A percentile compares a stretch with the other conserved stretches of the same genome.
These are phyloP conservation scores for Pseudoneurospora amorphoporcata DNA, from an alignment of 495 filamentous ascomycete species.

Conservation along the genomic window DNA sequence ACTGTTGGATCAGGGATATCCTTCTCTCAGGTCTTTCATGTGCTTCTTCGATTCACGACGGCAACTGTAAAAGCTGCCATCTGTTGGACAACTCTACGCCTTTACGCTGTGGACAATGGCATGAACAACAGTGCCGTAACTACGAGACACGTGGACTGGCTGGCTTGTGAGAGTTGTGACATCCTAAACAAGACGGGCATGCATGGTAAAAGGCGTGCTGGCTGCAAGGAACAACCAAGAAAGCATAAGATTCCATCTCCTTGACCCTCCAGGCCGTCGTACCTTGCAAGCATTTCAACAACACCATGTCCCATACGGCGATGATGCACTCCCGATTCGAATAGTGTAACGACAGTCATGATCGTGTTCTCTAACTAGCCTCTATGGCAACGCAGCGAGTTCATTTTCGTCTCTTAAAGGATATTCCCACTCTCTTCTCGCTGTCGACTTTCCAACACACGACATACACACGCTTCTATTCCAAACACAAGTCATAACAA, in stretches of 20 bases:
- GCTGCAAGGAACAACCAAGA: not conserved
- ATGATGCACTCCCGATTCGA: not conserved
- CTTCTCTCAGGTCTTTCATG: not conserved
- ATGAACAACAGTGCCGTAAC: not conserved
- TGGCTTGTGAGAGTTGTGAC: not conserved
- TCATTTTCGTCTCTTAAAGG: not conserved
- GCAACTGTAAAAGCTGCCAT: not conserved
- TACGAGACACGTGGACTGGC: not conserved
- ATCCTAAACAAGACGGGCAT: not conserved
- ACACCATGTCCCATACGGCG: not conserved
- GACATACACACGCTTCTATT: not conserved
- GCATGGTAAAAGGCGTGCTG: not conserved
- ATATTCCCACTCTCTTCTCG: not conserved
- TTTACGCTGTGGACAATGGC: not conserved
- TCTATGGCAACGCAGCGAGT: not conserved
- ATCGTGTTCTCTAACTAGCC: not conserved
- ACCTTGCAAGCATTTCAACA: not conserved
- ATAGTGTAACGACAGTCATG: not conserved
- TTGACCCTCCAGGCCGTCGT: not conserved
- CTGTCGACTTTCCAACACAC: not conserved
- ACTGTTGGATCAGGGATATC: not conserved
- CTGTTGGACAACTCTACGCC: not conserved
- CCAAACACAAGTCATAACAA: not conserved
- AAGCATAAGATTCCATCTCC: not conserved
- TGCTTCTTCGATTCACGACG: not conserved